Evolutionary conservation across 352 stramenopile species (phyloP).

Genomic region (Thraustotheca clavata): DNA sequence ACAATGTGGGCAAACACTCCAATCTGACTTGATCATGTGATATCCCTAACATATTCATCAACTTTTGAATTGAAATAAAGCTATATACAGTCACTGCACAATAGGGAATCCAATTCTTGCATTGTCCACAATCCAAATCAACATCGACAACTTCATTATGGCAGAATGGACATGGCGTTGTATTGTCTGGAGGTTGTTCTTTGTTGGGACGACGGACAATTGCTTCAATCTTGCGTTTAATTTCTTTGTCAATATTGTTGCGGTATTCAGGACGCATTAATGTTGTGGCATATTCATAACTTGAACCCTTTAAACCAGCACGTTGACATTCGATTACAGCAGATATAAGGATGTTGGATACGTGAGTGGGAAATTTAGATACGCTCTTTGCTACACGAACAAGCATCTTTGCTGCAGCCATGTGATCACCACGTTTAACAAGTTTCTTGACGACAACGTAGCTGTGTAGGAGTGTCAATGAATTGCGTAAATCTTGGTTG

Average conservation of each 20-base stretch:
- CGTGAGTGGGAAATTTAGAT: conserved; percentile 89
- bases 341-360: conserved; percentile 88
- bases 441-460: conserved; percentile 93
- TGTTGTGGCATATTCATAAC: conserved; percentile 88
- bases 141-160: conserved; percentile 62
- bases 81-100: conserved; percentile 81
- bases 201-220: conserved; percentile 90
- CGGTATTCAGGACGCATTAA: conserved; percentile 88
- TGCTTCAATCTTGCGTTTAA: conserved; percentile 91
- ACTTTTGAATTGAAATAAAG: background rate
- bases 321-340: conserved; percentile 92
- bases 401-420: conserved; percentile 80
- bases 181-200: conserved; percentile 60
- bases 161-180: conserved; percentile 82
- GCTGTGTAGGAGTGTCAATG: conserved; percentile 88
- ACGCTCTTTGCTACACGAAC: conserved; percentile 86
- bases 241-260: conserved; percentile 81
- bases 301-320: conserved; percentile 79
- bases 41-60: conserved; percentile 42
- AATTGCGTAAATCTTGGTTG: conserved; percentile 72
- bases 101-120: conserved; percentile 90
- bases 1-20: conserved; percentile 83
- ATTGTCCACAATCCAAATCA: conserved; percentile 86
- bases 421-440: conserved; percentile 82
- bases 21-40: conserved; percentile 92